Evolutionary conservation across 305 asterid species (phyloP).

Genomic region (Solanum hybrid): DNA sequence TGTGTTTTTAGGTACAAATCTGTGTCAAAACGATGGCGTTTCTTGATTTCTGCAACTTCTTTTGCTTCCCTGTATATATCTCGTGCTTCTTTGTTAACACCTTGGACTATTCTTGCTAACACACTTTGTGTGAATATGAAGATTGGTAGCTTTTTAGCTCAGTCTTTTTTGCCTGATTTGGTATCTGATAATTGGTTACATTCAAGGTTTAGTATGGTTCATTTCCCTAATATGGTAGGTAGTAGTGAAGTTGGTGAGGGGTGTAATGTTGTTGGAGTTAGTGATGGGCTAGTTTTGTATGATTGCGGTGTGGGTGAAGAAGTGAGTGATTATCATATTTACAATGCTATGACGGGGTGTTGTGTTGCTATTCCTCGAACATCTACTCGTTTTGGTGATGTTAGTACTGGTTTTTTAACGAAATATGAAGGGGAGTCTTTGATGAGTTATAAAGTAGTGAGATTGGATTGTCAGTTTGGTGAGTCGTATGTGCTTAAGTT

Average conservation of each 20-base stretch:
- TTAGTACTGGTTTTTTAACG: not conserved
- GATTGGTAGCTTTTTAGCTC: not conserved
- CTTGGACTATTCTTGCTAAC: constrained; percentile 1
- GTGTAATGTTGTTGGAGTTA: not conserved
- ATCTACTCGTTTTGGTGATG: not conserved
- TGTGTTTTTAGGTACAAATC: constrained; percentile 9
- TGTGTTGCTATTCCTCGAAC: not conserved
- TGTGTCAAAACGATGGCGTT: constrained; percentile 3
- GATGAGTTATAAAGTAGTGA: not conserved
- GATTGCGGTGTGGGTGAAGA: not conserved
- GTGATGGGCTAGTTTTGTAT: constrained; percentile 2
- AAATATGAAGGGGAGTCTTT: not conserved
- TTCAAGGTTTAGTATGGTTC: not conserved
- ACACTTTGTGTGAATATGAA: not conserved
- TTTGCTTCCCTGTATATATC: not conserved
- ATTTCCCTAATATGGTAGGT: not conserved
- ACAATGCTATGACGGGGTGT: not conserved
- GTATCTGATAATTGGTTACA: not conserved
- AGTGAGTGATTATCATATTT: not conserved
- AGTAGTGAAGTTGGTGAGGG: not conserved
- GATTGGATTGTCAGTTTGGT: constrained; percentile 2
- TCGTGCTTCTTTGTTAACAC: not conserved
- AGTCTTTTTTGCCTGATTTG: not conserved
- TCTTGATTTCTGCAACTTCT: not conserved
- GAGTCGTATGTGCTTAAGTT: not conserved